Evolutionary conservation across 805 yeast genomes (phyloP).

Genomic region (Ogataea sp.): DNA sequence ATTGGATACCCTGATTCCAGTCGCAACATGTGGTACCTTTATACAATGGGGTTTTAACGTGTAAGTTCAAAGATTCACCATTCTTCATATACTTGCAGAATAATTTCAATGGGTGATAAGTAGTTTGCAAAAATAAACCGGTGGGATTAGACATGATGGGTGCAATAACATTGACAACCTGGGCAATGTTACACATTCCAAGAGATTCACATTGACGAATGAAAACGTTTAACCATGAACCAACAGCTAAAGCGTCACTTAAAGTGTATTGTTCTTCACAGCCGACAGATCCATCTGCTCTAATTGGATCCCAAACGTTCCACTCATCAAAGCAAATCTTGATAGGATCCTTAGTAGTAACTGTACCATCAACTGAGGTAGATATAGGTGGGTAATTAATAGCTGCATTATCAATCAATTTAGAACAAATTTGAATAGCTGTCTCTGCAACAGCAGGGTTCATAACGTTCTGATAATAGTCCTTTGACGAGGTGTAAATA

Average conservation of each 20-base stretch:
- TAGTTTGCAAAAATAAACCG: conserved; percentile 23
- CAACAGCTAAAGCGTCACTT: conserved; percentile 26
- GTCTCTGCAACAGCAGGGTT: conserved; percentile 26
- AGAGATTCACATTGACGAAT: conserved; percentile 22
- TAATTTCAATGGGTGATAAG: conserved; percentile 20
- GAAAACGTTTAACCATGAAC: conserved; percentile 27
- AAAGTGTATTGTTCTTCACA: conserved; percentile 25
- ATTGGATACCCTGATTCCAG: conserved; percentile 3
- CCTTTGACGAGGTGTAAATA: conserved; percentile 21
- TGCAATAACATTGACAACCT: conserved; percentile 27
- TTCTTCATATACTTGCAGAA: conserved; percentile 25
- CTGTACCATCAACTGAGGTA: conserved; percentile 7
- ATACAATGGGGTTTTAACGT: conserved; percentile 21
- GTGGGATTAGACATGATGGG: conserved; percentile 23
- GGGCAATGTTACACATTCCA: conserved; percentile 29
- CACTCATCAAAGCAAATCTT: conserved; percentile 28
- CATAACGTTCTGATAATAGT: conserved; percentile 20
- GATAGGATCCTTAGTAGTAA: conserved; percentile 7
- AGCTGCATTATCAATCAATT: conserved; percentile 22
- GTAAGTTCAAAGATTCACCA: conserved; percentile 22
- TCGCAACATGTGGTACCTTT: conserved; percentile 18
- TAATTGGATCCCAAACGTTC: conserved; percentile 28
- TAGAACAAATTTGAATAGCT: conserved; percentile 21
- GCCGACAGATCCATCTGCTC: conserved; percentile 23
- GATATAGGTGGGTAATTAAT: conserved; percentile 9